A percentile compares a stretch with the other conserved stretches of the same genome.
These are phyloP conservation scores for Starmerella tilneyi DNA, from an alignment of 805 yeast genomes.

Conservation along the genomic window DNA sequence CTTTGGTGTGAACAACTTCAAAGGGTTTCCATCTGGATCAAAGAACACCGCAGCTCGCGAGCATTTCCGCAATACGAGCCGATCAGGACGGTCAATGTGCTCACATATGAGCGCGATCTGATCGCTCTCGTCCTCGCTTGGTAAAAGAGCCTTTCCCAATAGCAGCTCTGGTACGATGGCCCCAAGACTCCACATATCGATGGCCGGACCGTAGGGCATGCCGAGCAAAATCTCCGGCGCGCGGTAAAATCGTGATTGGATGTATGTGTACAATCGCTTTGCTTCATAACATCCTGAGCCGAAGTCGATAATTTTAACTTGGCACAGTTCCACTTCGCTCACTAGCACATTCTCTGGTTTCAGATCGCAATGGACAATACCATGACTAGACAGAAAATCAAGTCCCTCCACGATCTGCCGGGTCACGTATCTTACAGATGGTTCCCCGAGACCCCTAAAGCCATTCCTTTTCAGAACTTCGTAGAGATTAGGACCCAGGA, in stretches of 20 bases:
- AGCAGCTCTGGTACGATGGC: conserved; percentile 93
- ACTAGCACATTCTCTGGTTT: conserved; percentile 79
- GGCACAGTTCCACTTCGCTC: conserved; percentile 35
- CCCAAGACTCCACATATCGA: conserved; percentile 96
- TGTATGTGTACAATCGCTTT: conserved; percentile 87
- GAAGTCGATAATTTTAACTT: conserved; percentile 66
- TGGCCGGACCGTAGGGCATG: conserved; percentile 74
- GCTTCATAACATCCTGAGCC: conserved; percentile 47
- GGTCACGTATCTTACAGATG: conserved; percentile 36
- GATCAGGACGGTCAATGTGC: conserved; percentile 78
- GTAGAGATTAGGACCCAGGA: conserved; percentile 55
- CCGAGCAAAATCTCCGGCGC: conserved; percentile 96
- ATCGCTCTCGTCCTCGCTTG: conserved; percentile 78
- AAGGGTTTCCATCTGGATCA: conserved; percentile 31
- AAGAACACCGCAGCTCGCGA: conserved; percentile 33
- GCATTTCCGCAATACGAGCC: conserved; percentile 30
- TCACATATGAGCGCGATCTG: conserved; percentile 87
- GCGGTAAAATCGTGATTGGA: conserved; percentile 89
- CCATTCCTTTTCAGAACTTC: conserved; percentile 38
- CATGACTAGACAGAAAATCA: conserved; percentile 44
- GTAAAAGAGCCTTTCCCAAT: conserved; percentile 87
- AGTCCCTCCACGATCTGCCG: conserved; percentile 51
- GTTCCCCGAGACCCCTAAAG: conserved; percentile 31
- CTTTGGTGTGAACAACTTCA: conserved; percentile 18
- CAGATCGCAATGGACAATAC: conserved; percentile 71